Evolutionary conservation across 352 stramenopile species (phyloP), one percentile per base, ranked within the genome.

Genomic region (Pythium brassicae): DNA sequence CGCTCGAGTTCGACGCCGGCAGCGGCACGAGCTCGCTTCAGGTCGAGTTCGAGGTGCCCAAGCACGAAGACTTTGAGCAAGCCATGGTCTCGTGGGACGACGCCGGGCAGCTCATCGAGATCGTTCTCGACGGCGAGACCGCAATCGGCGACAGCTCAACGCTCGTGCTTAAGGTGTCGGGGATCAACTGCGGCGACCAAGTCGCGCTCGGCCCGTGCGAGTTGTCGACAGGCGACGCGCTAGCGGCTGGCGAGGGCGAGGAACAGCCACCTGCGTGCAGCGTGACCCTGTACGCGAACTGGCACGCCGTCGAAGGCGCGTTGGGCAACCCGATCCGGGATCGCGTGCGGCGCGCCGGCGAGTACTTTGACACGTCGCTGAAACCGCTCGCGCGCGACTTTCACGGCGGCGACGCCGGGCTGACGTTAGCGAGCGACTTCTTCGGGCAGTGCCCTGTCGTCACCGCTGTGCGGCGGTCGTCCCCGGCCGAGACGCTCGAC

Each of bases 401-500:
- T 37, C 55, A 64, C 4, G 50, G 60, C 5, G 76, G 67, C 2
- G 66, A 76, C 5, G 69, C 69, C 1, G 76, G 76, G 0, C 56
- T 86, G 27, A 76, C 68, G 4, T 47, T 86, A 22, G 67, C 59
- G 19, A 68, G 58, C 11, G 76, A 86, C 51, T 86, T 86, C 34
- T 86, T 82, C 54, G 76, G 76, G 0, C 76, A 86, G 54, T 83
- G 73, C 40, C 60, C 64, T 12, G 67, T 86, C 20, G 73, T 84
- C 11, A 71, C 66, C 2, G 47, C 49, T 0, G 68, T 80, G n/a
- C 71, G 69, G 22, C 39, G 50, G 15, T 43, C 60, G 12, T 80
- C 71, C 11, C 58, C 62, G 44, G 69, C 61, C 14, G 61, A 51
- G 20, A 55, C 53, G 3, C 50, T 53, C 7, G 49, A 50, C 42